Percentiles rank a stretch among this genome's conserved stretches.
Evolutionary conservation across 345 rosid species (phyloP).

Genomic region (Bretschneidera sinensis): DNA sequence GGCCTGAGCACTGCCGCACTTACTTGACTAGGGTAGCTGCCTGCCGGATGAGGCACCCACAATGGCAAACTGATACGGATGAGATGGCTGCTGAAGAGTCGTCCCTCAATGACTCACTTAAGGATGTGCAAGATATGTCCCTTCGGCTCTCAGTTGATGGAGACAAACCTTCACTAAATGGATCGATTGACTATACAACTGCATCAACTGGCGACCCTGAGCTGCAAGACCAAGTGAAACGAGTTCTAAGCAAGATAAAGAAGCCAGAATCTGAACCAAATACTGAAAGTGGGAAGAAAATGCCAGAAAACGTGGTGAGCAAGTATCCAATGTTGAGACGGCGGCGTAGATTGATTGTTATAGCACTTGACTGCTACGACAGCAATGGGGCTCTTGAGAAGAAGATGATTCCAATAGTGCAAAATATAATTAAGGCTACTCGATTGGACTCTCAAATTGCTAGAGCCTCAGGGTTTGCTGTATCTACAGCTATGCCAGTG

Average conservation of each 20-base stretch:
- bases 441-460: conserved; percentile 57
- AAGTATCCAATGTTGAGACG: conserved; percentile 78
- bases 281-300: conserved; percentile 44
- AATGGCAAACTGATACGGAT: conserved; percentile 88
- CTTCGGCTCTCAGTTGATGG: conserved; percentile 92
- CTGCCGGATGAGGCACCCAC: conserved; percentile 90
- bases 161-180: conserved; percentile 59
- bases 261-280: conserved; percentile 44
- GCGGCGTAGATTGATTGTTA: conserved; percentile 63
- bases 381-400: conserved; percentile 54
- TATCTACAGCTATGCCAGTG: conserved; percentile 82
- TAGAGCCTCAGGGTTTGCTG: conserved; percentile 60
- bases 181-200: conserved; percentile 41
- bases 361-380: conserved; percentile 78
- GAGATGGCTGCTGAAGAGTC: conserved; percentile 58
- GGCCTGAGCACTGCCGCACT: conserved; percentile 98
- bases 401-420: conserved; percentile 56
- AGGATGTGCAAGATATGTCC: conserved; percentile 91
- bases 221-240: conserved; percentile 62
- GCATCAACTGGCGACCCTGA: conserved; percentile 37
- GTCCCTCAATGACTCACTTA: conserved; percentile 84
- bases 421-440: conserved; percentile 57
- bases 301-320: conserved; percentile 40
- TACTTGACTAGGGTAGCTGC: conserved; percentile 94
- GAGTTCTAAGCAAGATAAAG: conserved; percentile 64